Conservation (phyloP, 1,139 yeast species). For the Casaregolazyma suthepensis region DNA sequence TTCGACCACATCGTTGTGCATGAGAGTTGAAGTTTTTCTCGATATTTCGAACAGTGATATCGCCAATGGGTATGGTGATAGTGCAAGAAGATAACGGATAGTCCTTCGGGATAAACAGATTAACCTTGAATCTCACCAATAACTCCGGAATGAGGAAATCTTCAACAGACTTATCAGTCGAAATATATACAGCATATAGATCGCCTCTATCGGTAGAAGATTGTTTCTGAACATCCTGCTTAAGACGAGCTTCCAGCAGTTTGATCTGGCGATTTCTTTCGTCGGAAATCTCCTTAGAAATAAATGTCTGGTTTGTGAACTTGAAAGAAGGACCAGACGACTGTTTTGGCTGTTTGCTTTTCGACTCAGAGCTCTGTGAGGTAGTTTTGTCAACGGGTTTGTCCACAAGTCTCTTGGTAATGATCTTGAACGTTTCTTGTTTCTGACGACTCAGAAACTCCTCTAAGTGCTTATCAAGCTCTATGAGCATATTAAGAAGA, state of each 20-base stretch:
- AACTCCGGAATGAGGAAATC: constrained; percentile 22
- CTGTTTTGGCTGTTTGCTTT: background rate
- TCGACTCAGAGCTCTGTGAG: background rate
- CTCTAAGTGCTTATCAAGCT: constrained; percentile 56
- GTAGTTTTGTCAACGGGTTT: background rate
- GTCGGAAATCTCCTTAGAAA: constrained; percentile 18
- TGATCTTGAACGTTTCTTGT: constrained; percentile 49
- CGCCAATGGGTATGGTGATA: constrained; percentile 21
- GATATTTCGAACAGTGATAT: constrained; percentile 22
- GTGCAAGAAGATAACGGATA: constrained; percentile 22
- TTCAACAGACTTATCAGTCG: constrained; percentile 14
- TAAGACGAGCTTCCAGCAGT: constrained; percentile 18
- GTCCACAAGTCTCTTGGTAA: constrained; percentile 20
- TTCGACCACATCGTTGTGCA: constrained; percentile 18
- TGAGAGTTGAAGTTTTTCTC: constrained; percentile 29
- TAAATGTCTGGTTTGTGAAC: constrained; percentile 13
- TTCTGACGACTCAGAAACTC: constrained; percentile 52
- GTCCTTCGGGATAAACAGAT: constrained; percentile 26
- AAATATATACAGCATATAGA: constrained; percentile 16
- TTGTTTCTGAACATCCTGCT: constrained; percentile 12
- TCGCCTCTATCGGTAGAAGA: constrained; percentile 15
- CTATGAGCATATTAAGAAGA: constrained; percentile 47
- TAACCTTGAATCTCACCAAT: constrained; percentile 16
- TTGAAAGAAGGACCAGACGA: background rate
- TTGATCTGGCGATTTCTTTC: constrained; percentile 22